A percentile compares a stretch with the other conserved stretches of the same genome.
phyloP scores from a whole-genome alignment of 129 eudicot species.

The Helianthus annuus region HanXRQr2.0-SUNRISE NC_035436.2:199396483-199396982 shows the following conservation, averaged over 20 bases:
- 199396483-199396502: too few species aligned
- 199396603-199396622: too few species aligned
- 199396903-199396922: conserved; percentile 33
- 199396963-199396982: conserved; percentile 16
- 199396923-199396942: conserved; percentile 37
- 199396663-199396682: neutral
- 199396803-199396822: conserved; percentile 26
- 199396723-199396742: too few species aligned
- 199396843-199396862: conserved; percentile 8
- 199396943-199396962: conserved; percentile 21
- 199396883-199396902: conserved; percentile 39
- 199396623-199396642: too few species aligned
- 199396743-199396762: neutral
- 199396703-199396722: too few species aligned
- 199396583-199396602: too few species aligned
- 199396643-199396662: neutral
- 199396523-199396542: neutral
- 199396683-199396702: neutral
- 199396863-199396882: conserved; percentile 15
- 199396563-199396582: too few species aligned
- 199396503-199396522: too few species aligned
- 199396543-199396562: too few species aligned
- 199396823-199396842: conserved; percentile 27
- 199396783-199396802: neutral
- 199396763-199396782: neutral